phyloP scores from a whole-genome alignment of 176 grass and related monocot species.

The Musa beccarii region DNA sequence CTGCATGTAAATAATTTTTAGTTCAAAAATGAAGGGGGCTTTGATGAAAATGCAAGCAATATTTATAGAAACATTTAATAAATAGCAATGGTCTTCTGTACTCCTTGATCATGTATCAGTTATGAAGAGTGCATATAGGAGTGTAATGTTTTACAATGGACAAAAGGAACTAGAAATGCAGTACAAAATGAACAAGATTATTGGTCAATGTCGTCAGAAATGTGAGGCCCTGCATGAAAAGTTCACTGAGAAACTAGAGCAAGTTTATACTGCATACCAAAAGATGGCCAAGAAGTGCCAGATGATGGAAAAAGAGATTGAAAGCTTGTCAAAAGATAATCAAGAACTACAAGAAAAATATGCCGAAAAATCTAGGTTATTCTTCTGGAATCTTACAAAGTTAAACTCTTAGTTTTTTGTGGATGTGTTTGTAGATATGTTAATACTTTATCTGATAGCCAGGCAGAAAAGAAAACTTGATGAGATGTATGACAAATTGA shows the following conservation, averaged over 20 bases:
- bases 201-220: constrained; percentile 69
- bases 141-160: constrained; percentile 83
- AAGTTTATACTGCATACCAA: constrained; percentile 68
- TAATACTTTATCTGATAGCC: neutral
- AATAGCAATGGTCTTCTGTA: neutral
- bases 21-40: neutral
- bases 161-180: constrained; percentile 95
- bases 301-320: constrained; percentile 74
- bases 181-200: constrained; percentile 78
- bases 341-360: constrained; percentile 91
- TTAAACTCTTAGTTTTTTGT: neutral
- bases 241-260: constrained; percentile 78
- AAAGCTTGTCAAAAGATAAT: constrained; percentile 76
- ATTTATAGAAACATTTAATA: neutral
- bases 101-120: constrained; percentile 52
- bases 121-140: constrained; percentile 79
- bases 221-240: constrained; percentile 74
- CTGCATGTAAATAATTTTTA: neutral
- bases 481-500: constrained; percentile 88
- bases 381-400: neutral
- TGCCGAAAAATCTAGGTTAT: constrained; percentile 83
- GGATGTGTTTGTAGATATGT: neutral
- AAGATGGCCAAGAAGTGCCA: constrained; percentile 83
- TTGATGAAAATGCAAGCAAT: neutral
- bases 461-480: constrained; percentile 95